Conservation (phyloP, 2,329 filamentous ascomycete genomes). For the Beauveria medogensis region DNA sequence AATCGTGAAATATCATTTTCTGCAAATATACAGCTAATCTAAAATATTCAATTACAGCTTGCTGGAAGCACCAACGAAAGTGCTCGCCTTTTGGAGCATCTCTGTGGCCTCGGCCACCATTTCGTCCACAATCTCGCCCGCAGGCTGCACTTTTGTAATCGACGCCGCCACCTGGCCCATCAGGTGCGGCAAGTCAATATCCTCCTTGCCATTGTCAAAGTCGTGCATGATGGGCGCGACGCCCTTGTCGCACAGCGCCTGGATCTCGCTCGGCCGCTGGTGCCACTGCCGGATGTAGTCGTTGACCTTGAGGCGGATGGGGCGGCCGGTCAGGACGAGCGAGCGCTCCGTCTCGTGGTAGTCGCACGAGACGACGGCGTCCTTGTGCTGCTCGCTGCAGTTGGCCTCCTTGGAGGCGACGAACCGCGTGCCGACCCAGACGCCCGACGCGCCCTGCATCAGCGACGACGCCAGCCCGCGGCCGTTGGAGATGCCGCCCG, state of each 20-base stretch:
- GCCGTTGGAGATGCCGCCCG: slow-evolving; percentile 80
- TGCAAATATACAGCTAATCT: background rate
- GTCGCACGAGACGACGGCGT: slow-evolving; percentile 68
- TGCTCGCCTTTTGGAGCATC: slow-evolving; percentile 52
- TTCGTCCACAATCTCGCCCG: slow-evolving; percentile 74
- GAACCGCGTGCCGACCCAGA: slow-evolving; percentile 93
- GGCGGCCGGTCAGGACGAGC: slow-evolving; percentile 73
- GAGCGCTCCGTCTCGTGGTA: slow-evolving; percentile 78
- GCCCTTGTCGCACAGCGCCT: slow-evolving; percentile 65
- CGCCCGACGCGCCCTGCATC: slow-evolving; percentile 80
- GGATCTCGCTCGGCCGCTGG: slow-evolving; percentile 62
- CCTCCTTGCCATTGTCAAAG: slow-evolving; percentile 59
- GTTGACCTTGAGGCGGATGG: slow-evolving; percentile 72
- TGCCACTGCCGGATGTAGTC: slow-evolving; percentile 82
- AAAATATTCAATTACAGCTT: slow-evolving; percentile 26
- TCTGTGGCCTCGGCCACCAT: slow-evolving; percentile 75
- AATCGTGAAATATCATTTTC: background rate
- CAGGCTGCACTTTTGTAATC: slow-evolving; percentile 70
- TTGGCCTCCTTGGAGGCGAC: slow-evolving; percentile 76
- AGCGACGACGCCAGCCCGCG: slow-evolving; percentile 72
- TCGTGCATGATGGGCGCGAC: slow-evolving; percentile 77
- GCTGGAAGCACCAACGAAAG: slow-evolving; percentile 46
- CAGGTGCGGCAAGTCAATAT: slow-evolving; percentile 77
- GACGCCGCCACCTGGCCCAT: slow-evolving; percentile 90
- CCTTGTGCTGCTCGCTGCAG: slow-evolving; percentile 74